phyloP scores from a whole-genome alignment of 306 rosid species.

The Delonix regia region DNA sequence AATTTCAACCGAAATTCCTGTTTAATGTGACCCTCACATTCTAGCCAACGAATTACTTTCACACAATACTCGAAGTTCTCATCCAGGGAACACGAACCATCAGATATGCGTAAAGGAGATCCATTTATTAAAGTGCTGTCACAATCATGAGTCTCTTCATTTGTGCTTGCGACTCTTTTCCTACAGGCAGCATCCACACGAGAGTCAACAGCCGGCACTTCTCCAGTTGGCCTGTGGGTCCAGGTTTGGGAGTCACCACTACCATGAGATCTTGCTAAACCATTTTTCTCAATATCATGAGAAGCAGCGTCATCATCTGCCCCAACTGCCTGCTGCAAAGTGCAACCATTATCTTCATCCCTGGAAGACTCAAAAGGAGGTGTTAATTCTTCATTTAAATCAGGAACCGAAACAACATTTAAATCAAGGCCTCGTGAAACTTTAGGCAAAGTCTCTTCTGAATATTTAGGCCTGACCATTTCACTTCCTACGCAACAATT shows the following conservation, averaged over 20 bases:
- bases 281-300: conserved; percentile 70
- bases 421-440: conserved; percentile 83
- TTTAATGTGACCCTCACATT: conserved; percentile 91
- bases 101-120: conserved; percentile 66
- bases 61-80: conserved; percentile 97
- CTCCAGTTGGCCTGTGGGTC: conserved; percentile 64
- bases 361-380: conserved; percentile 95
- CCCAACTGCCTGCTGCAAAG: conserved; percentile 87
- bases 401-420: conserved; percentile 88
- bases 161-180: conserved; percentile 71
- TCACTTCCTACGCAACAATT: conserved; percentile 72
- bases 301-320: conserved; percentile 96
- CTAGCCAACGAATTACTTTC: conserved; percentile 96
- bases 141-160: conserved; percentile 87
- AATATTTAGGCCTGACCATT: conserved; percentile 58
- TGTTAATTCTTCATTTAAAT: conserved; percentile 91
- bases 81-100: conserved; percentile 76
- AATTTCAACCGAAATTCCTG: conserved; percentile 91
- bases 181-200: conserved; percentile 54
- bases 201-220: conserved; percentile 91
- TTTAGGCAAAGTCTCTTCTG: conserved; percentile 59
- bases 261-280: conserved; percentile 79
- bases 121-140: conserved; percentile 94
- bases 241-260: conserved; percentile 96
- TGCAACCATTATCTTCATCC: conserved; percentile 91